Conservation (phyloP, 2,329 filamentous ascomycete species). For the Fusarium duplospermum region DNA sequence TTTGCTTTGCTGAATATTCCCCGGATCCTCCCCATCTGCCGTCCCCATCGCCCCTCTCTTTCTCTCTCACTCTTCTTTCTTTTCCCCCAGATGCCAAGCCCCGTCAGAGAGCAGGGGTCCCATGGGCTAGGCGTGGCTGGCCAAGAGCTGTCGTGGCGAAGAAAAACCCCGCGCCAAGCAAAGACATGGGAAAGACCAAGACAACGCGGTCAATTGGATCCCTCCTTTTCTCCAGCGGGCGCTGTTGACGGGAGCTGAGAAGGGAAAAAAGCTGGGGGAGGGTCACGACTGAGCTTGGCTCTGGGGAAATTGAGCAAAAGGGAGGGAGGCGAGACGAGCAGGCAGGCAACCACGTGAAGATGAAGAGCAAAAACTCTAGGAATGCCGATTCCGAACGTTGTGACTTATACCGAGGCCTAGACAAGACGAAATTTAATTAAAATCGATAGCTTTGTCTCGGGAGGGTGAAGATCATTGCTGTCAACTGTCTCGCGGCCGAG, state of each 20-base stretch:
- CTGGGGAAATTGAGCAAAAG: slow-evolving; percentile 4
- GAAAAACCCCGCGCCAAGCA: slow-evolving; percentile 32
- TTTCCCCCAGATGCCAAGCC: slow-evolving; percentile 23
- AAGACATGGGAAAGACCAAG: not conserved
- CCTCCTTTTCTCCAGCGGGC: slow-evolving; percentile 1
- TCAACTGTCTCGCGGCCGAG: slow-evolving; percentile 9
- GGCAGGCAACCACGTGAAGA: not conserved
- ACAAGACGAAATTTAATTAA: slow-evolving; percentile 7
- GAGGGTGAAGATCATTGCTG: slow-evolving; percentile 21
- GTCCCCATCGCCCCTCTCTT: slow-evolving; percentile 3
- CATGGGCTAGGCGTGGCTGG: not conserved
- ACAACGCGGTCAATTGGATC: not conserved
- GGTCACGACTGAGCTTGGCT: slow-evolving; percentile 9
- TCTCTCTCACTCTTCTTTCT: not conserved
- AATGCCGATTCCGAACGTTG: not conserved
- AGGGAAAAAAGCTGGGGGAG: slow-evolving; percentile 21
- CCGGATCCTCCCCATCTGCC: slow-evolving; percentile 26
- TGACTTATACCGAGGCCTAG: not conserved
- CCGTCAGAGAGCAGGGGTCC: not conserved
- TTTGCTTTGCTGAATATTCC: slow-evolving; percentile 3
- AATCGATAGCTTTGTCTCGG: slow-evolving; percentile 6
- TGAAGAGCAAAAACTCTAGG: not conserved
- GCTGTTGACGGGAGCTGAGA: not conserved
- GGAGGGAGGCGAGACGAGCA: not conserved
- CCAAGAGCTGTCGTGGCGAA: slow-evolving; percentile 9